Evolutionary conservation across 805 yeast species (phyloP), one percentile per base, ranked within the genome.

Genomic region (Wickerhamomyces xylosicus): DNA sequence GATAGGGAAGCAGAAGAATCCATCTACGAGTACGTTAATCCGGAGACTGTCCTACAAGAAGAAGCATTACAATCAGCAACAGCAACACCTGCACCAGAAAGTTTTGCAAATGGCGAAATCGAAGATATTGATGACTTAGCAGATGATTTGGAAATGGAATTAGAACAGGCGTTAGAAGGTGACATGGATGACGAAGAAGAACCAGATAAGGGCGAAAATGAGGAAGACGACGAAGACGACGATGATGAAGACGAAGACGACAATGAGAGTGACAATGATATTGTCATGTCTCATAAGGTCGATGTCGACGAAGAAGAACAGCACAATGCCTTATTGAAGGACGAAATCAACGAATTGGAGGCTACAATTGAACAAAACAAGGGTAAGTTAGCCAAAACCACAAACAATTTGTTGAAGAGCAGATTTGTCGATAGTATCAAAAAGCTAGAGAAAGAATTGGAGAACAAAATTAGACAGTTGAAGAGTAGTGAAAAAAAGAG

Each of bases 1-100:
- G 98, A 90, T 56, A 84, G 74, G 31, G 87, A 81, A 42, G 95
- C 97, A 1, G 89, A 85, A 55, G 85, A 79, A 34, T 72, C 81
- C 19, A 72, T 71, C 29, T 86, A 79, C 52, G 95, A 89, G 52
- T 66, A 86, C 38, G 67, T 86, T 3, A 87, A 79, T 39, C 70
- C 71, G 34, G 67, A 63, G 43, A 63, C 62, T 22, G 15, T 31
- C 8, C 48, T 65, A 19, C 41, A 36, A 43, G 22, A 19, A n/a
- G 57, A 41, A 38, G 57, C 47, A 47, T 46, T 31, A 11, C 19
- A 5, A 8, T 15, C 19, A 6, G 33, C 19, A 18, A 13, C 34
- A 11, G 8, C 14, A 4, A 19, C 34, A 18, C 21, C 15, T 33
- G 34, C 22, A 18, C 9, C 21, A 18, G 7, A 22, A 18, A 9